Evolutionary conservation across 176 grass and related monocot species (phyloP), one percentile per base, ranked within the genome.

Genomic region (Oryza nivara): DNA sequence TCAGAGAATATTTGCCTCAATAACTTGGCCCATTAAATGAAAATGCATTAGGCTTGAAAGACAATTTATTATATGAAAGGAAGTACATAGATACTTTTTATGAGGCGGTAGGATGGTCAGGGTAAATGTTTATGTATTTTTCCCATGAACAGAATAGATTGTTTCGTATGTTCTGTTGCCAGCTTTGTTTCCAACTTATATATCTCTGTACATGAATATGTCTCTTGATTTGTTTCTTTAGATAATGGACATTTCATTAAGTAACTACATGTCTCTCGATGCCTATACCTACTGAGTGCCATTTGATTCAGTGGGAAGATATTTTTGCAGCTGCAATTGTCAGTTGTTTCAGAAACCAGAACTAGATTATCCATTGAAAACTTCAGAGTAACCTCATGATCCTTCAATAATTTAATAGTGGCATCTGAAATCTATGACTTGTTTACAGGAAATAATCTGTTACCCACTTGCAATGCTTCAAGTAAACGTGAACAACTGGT

Each of bases 1-100:
- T 75, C 70, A 47, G 52, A 58, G 13, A 85, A 67, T 77, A 79
- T 82, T 10, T 79, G 9, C 35, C 47, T 74, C 63, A 74, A 58
- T 60, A 68, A 51, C 36, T 46, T 58, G 67, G 11, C 4, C 36
- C 17, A 19, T 74, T 34, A 34, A 68, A 80, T 67, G n/a, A 66
- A 75, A 58, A 75, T 17, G 48, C 46, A 13, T 65, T 14, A 82
- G 20, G 43, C 4, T 30, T 36, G 20, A 30, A 16, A 15, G 66
- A 70, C n/a, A 52, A 32, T 73, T 66, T 14, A 26, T 30, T 46
- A 36, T 36, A 36, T 36, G 35, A 5, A 36, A 36, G 35, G 4
- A 36, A 36, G 35, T 36, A 36, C 35, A 36, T 36, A 36, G 35
- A 36, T 36, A 36, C 35, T 36, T 36, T 36, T n/a, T 5, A 9